Base-by-base conservation (phyloP, 2,329 filamentous ascomycete genomes). In the Canariomyces notabilis region DNA sequence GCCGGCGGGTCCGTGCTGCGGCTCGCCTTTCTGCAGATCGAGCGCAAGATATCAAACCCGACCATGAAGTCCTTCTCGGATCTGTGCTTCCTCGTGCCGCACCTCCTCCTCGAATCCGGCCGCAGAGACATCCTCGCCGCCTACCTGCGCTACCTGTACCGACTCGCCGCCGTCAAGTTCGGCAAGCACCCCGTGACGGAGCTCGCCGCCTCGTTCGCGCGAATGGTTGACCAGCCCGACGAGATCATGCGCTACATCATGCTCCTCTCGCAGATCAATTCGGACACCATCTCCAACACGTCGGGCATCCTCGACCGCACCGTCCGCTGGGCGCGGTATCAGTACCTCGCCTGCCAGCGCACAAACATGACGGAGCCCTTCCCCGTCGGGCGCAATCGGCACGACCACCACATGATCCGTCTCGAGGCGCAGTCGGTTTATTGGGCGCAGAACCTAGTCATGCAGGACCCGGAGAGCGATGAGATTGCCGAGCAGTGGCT, bases 61-160 rank as follows among this genome's bases (percentile, higher is more conserved):
- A 54, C 50, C 34, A 48, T 56, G 47, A 59, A 59, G 20, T 49
- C 51, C 6, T 57, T 57, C 26, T 54, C 57, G 1, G 57, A 59
- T 41, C 44, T 59, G 5, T 59, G 57, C 41, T 44, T 59, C 33
- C 44, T 55, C 20, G 48, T 59, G 8, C 57, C 57, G 0, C 57
- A 57, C 42, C 46, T 57, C 7, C 49, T 59, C 15, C 44, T 57
- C 19, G 56, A 58, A 19, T 56, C 51, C 2, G 37, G 33, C 16
- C 46, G 56, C 18, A 31, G 31, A 6, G 56, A 58, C 43, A 55
- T 58, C 11, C 46, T 58, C 3, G 40, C 48, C 5, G 53, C 53
- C 16, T 58, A 57, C 42, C 49, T 58, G 9, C 48, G 43, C 26
- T 55, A 57, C 35, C 34, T 58, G 2, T 37, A 50, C 1, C 44